phyloP scores from a whole-genome alignment of 2,329 filamentous ascomycete species.

The Penicillium sp. region DNA sequence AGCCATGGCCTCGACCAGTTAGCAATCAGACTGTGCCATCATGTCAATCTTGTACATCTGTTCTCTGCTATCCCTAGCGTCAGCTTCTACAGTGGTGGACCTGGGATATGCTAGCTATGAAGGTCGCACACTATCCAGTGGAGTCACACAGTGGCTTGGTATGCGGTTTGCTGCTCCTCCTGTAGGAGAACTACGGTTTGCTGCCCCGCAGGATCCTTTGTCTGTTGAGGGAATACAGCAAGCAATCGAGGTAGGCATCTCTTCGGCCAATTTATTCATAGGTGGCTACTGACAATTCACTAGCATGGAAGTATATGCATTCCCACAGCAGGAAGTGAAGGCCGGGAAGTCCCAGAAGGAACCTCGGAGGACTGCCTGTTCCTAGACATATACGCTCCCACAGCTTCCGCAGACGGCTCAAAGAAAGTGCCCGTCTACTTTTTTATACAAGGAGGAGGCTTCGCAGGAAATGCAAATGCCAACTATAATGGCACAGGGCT shows the following conservation, averaged over 20 bases:
- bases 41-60: conserved; percentile 18
- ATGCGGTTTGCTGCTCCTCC: conserved; percentile 73
- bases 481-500: conserved; percentile 62
- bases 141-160: conserved; percentile 69
- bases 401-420: conserved; percentile 16
- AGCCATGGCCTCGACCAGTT: conserved; percentile 3
- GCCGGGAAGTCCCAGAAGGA: conserved; percentile 50
- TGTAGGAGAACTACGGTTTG: conserved; percentile 63
- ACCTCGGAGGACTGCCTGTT: conserved; percentile 47
- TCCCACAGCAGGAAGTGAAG: conserved; percentile 60
- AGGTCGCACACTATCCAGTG: conserved; percentile 55
- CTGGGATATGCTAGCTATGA: conserved; percentile 66
- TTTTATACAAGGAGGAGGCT: conserved; percentile 62
- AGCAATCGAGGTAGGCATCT: conserved; percentile 52
- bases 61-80: conserved; percentile 16
- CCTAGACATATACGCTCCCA: conserved; percentile 43
- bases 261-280: background rate
- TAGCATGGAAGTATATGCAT: conserved; percentile 58
- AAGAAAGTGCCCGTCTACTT: conserved; percentile 62
- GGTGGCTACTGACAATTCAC: conserved; percentile 8
- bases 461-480: conserved; percentile 57
- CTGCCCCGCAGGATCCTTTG: conserved; percentile 63
- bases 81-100: conserved; percentile 49
- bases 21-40: background rate
- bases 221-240: conserved; percentile 46